Evolutionary conservation across 2,329 filamentous ascomycete species (phyloP).

Genomic region (Alternaria ventricosa): DNA sequence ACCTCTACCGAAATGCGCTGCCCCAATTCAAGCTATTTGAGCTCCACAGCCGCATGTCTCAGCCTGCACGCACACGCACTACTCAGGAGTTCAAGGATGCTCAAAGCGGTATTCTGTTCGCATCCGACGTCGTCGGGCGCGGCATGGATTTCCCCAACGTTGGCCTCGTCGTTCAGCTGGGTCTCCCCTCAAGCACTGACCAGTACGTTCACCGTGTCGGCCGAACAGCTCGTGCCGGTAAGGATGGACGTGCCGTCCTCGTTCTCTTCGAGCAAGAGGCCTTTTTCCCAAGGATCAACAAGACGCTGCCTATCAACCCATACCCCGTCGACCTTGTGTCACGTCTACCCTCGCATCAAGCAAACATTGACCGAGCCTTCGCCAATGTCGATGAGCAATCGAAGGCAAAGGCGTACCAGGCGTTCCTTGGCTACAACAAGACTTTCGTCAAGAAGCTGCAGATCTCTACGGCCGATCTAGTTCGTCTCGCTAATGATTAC

Average conservation of each 20-base stretch:
- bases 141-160: slow-evolving; percentile 61
- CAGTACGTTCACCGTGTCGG: slow-evolving; percentile 54
- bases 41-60: slow-evolving; percentile 54
- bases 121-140: slow-evolving; percentile 56
- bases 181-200: slow-evolving; percentile 58
- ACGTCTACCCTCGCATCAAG: slow-evolving; percentile 40
- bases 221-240: slow-evolving; percentile 51
- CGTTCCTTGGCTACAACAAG: slow-evolving; percentile 58
- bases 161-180: slow-evolving; percentile 57
- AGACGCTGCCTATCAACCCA: slow-evolving; percentile 57
- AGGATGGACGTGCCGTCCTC: slow-evolving; percentile 61
- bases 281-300: slow-evolving; percentile 60
- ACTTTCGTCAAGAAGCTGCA: slow-evolving; percentile 53
- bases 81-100: slow-evolving; percentile 55
- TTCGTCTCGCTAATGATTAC: slow-evolving; percentile 54
- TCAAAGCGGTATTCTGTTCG: slow-evolving; percentile 58
- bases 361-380: slow-evolving; percentile 44
- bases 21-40: slow-evolving; percentile 49
- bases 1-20: slow-evolving; percentile 45
- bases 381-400: slow-evolving; percentile 47
- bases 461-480: slow-evolving; percentile 48
- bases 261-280: slow-evolving; percentile 60
- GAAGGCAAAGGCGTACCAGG: slow-evolving; percentile 55
- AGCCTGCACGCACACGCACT: slow-evolving; percentile 51
- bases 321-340: slow-evolving; percentile 54